These are phyloP conservation scores for Botryotinia convoluta DNA, from an alignment of 2,329 filamentous ascomycete species.

Conservation along the genomic window DNA sequence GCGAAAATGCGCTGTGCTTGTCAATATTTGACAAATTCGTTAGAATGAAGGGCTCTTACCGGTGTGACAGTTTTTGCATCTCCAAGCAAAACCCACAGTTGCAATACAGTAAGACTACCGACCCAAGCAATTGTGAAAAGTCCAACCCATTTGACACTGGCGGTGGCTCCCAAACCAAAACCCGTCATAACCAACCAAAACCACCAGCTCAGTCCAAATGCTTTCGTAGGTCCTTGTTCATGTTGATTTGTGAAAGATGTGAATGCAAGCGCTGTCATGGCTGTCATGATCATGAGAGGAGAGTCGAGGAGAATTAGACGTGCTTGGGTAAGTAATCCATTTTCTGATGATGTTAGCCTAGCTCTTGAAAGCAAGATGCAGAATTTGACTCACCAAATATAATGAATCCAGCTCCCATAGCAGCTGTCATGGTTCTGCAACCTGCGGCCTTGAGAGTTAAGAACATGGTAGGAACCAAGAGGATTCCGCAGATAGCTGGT, in stretches of 20 bases:
- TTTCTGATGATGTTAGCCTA: constrained; percentile 59
- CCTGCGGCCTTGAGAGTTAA: constrained; percentile 87
- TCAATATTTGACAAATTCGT: constrained; percentile 29
- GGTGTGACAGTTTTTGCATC: constrained; percentile 83
- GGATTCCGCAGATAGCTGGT: constrained; percentile 82
- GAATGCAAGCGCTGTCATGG: constrained; percentile 86
- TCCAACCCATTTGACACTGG: constrained; percentile 98
- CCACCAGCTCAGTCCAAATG: constrained; percentile 92
- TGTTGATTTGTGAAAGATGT: constrained; percentile 95
- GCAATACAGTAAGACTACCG: constrained; percentile 81
- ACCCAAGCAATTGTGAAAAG: constrained; percentile 99
- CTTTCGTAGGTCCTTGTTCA: constrained; percentile 83
- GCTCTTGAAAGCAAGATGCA: not conserved
- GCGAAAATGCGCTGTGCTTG: constrained; percentile 66
- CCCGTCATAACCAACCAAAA: constrained; percentile 92
- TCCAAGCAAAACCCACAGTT: constrained; percentile 92
- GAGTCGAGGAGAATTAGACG: constrained; percentile 95
- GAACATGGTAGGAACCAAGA: constrained; percentile 90
- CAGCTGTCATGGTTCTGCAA: constrained; percentile 81
- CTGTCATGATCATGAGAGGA: constrained; percentile 88
- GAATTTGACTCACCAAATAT: constrained; percentile 70
- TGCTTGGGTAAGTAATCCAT: constrained; percentile 91
- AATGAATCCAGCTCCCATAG: constrained; percentile 79
- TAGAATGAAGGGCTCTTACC: constrained; percentile 44
- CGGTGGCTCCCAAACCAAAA: constrained; percentile 81